phyloP scores from a whole-genome alignment of 2,329 filamentous ascomycete species.

The Xylaria sp. region DNA sequence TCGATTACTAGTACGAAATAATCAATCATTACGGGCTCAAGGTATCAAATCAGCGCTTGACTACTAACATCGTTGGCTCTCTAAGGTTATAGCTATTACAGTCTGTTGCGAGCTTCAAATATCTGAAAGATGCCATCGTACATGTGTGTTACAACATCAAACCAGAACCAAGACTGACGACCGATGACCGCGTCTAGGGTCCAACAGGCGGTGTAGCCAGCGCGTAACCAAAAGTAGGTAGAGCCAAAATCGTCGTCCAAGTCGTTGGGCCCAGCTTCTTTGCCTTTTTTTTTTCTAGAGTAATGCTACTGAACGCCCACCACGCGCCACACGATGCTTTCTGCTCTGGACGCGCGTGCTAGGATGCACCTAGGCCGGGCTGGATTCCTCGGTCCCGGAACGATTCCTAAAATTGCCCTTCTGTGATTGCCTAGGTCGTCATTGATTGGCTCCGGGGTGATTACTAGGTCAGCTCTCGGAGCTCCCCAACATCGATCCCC shows the following conservation, averaged over 20 bases:
- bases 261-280: not conserved
- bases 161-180: not conserved
- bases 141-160: not conserved
- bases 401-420: conserved; percentile 18
- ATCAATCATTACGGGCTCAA: not conserved
- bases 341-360: conserved; percentile 26
- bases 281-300: not conserved
- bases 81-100: not conserved
- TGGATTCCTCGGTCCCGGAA: conserved; percentile 32
- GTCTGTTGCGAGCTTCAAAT: not conserved
- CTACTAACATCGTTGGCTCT: not conserved
- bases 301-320: not conserved
- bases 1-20: not conserved
- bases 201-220: not conserved
- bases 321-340: not conserved
- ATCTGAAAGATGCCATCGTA: conserved; percentile 8
- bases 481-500: conserved; percentile 33
- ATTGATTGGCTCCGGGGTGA: conserved; percentile 30
- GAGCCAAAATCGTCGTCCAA: conserved; percentile 1
- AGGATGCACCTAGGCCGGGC: conserved; percentile 6
- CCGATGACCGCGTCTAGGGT: not conserved
- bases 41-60: not conserved
- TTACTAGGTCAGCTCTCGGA: conserved; percentile 29
- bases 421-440: conserved; percentile 10
- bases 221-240: not conserved